Percentiles rank a stretch among this genome's conserved stretches.
These are phyloP conservation scores for Ambrosia artemisiifolia DNA, from an alignment of 129 eudicot species.

Conservation along the genomic window DNA sequence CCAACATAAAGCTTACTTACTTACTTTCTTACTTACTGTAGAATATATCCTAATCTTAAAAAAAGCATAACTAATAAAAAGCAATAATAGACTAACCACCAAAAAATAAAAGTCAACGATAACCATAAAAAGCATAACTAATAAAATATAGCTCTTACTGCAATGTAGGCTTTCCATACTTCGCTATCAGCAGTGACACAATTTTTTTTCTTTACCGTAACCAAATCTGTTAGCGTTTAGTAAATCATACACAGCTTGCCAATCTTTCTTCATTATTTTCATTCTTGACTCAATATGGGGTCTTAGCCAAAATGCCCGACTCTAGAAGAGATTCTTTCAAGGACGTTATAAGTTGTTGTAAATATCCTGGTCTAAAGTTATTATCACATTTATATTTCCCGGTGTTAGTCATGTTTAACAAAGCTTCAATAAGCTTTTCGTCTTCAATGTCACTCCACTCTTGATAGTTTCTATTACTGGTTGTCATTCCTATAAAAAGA, in stretches of 20 bases:
- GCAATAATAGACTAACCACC: no score
- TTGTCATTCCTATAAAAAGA: not conserved
- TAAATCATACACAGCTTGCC: slow-evolving; percentile 1
- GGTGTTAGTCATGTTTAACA: not conserved
- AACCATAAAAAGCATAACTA: no score
- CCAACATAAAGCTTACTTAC: no score
- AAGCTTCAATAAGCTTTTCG: not conserved
- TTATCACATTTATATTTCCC: not conserved
- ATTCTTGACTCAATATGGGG: slow-evolving; percentile 1
- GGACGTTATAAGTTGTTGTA: not conserved
- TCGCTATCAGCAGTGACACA: not conserved
- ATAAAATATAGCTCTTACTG: no score
- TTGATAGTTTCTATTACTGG: not conserved
- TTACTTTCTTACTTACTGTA: no score
- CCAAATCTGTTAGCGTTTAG: not conserved
- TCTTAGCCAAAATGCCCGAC: not conserved
- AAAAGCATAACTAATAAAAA: no score
- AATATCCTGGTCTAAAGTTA: not conserved
- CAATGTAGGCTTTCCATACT: not conserved
- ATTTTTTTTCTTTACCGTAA: not conserved
- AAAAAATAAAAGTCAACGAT: no score
- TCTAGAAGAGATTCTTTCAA: not conserved
- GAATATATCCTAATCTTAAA: no score
- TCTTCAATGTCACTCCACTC: not conserved
- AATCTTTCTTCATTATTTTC: no score